Evolutionary conservation across 371 early-diverging fungal genomes (phyloP).

Genomic region (Encephalitozoon romaleae): DNA sequence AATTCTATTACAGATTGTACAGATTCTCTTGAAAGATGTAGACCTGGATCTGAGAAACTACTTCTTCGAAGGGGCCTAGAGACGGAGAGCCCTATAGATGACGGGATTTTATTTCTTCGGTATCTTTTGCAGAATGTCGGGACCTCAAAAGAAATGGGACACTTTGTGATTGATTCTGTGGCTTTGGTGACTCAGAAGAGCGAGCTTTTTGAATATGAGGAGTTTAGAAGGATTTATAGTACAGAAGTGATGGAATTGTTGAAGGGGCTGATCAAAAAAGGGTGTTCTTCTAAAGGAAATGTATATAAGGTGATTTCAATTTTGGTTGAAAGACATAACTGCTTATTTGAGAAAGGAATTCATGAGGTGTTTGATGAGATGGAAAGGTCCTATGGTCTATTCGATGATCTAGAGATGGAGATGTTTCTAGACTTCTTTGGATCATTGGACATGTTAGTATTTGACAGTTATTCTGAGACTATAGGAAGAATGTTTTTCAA

Average conservation of each 20-base stretch:
- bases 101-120: not conserved
- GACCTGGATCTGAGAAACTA: not conserved
- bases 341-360: not conserved
- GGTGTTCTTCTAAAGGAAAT: not conserved
- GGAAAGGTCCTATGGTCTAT: not conserved
- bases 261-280: not conserved
- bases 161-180: not conserved
- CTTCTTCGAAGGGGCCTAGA: not conserved
- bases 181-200: not conserved
- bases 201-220: not conserved
- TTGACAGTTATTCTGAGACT: not conserved
- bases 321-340: not conserved
- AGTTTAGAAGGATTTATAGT: not conserved
- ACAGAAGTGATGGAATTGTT: not conserved
- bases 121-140: not conserved
- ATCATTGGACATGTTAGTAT: not conserved
- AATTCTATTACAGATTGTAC: not conserved
- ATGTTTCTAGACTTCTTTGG: conserved; percentile 7
- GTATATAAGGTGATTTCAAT: not conserved
- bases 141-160: not conserved
- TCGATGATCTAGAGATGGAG: not conserved
- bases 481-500: not conserved
- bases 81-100: not conserved
- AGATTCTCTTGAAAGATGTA: not conserved
- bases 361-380: not conserved